Evolutionary conservation across 2,329 filamentous ascomycete genomes (phyloP).

Genomic region (Shiraia bambusicola): DNA sequence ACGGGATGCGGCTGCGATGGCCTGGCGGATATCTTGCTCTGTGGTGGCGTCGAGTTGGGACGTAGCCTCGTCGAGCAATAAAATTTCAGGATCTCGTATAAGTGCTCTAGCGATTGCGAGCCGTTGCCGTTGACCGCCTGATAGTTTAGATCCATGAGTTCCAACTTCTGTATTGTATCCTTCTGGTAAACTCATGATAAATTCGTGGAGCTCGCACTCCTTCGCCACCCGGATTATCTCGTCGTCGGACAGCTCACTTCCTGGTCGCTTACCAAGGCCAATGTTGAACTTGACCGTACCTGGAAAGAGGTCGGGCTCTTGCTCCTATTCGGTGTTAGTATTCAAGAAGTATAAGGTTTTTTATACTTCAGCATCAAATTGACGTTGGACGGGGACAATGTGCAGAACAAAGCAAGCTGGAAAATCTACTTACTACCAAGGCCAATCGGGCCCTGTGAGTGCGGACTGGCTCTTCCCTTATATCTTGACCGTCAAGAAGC

Average conservation of each 20-base stretch:
- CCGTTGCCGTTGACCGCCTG: conserved; percentile 50
- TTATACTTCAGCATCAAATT: too few relatives aligned
- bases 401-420: background rate
- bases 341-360: background rate
- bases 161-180: conserved; percentile 51
- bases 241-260: conserved; percentile 22
- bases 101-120: conserved; percentile 51
- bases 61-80: conserved; percentile 52
- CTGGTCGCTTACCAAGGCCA: conserved; percentile 42
- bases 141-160: conserved; percentile 46
- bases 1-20: conserved; percentile 45
- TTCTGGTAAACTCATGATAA: conserved; percentile 50
- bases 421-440: conserved; percentile 39
- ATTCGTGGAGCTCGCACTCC: conserved; percentile 50
- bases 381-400: too few relatives aligned
- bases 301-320: conserved; percentile 50
- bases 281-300: conserved; percentile 50
- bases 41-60: conserved; percentile 51
- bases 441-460: conserved; percentile 44
- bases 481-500: conserved; percentile 46
- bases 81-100: conserved; percentile 48
- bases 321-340: conserved; percentile 21
- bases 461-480: conserved; percentile 42
- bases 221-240: conserved; percentile 42
- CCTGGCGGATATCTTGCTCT: conserved; percentile 47